Evolutionary conservation across 257 asterid genomes (phyloP).

Genomic region (Lycium barbarum): DNA sequence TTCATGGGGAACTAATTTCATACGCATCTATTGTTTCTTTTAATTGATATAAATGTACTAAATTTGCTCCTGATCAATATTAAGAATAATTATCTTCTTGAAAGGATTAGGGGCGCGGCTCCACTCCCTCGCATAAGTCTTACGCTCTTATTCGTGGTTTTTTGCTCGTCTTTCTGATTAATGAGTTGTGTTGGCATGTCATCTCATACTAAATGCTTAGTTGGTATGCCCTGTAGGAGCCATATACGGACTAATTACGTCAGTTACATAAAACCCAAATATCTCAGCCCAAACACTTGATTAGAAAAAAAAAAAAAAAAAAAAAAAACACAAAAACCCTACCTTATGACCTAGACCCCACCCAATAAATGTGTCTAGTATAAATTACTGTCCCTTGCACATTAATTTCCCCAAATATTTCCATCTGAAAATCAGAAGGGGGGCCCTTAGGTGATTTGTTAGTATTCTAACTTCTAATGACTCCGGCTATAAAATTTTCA

Average conservation of each 20-base stretch:
- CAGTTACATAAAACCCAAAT: not conserved
- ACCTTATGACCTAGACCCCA: not conserved
- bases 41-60: too few relatives aligned
- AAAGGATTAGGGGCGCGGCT: too few relatives aligned
- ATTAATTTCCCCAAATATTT: not conserved
- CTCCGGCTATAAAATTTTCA: not conserved
- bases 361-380: not conserved
- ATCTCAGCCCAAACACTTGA: not conserved
- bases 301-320: not conserved
- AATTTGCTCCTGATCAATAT: not conserved
- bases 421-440: not conserved
- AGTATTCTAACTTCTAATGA: not conserved
- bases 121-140: not conserved
- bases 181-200: not conserved
- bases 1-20: too few relatives aligned
- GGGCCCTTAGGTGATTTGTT: not conserved
- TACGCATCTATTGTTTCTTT: too few relatives aligned
- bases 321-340: not conserved
- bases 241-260: not conserved
- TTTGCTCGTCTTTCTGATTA: not conserved
- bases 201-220: constrained; percentile 11
- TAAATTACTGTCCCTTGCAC: not conserved
- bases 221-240: not conserved
- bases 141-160: too few relatives aligned
- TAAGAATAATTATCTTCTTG: too few relatives aligned